Percentiles rank a stretch among this genome's conserved stretches.
Evolutionary conservation across 2,329 filamentous ascomycete genomes (phyloP).

Genomic region (Colletotrichum falcatum): DNA sequence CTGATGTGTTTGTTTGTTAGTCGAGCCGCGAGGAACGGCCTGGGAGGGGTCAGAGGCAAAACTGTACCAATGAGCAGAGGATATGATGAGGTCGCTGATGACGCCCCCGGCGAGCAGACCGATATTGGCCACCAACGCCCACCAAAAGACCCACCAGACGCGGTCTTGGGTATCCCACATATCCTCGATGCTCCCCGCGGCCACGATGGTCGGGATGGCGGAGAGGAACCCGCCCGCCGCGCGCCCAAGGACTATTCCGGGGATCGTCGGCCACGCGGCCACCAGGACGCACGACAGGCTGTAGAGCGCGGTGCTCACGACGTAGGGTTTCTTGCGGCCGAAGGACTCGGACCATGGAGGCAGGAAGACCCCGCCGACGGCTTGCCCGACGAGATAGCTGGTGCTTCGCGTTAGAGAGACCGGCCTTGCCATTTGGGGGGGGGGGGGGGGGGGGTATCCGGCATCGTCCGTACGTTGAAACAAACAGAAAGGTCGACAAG

Average conservation of each 20-base stretch:
- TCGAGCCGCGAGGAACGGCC: accelerated
- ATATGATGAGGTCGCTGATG: constrained; percentile 5
- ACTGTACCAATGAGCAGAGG: constrained; percentile 1
- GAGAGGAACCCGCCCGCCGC: constrained; percentile 11
- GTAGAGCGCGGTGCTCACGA: constrained; percentile 18
- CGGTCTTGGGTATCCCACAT: constrained; percentile 18
- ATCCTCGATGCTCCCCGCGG: constrained; percentile 28
- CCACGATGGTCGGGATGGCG: constrained; percentile 12
- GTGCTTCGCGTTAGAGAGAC: not conserved
- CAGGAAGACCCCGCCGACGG: constrained; percentile 17
- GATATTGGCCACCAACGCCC: constrained; percentile 20
- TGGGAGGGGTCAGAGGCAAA: not conserved
- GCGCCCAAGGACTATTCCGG: constrained; percentile 17
- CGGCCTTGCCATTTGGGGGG: too few relatives aligned
- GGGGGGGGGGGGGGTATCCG: too few relatives aligned
- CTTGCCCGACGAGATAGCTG: constrained; percentile 29
- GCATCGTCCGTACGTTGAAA: constrained; percentile 6
- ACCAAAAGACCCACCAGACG: constrained; percentile 27
- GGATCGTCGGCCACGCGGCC: not conserved
- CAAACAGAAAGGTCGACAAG: constrained; percentile 13
- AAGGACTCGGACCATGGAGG: constrained; percentile 29
- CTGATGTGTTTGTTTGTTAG: not conserved
- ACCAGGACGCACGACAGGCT: constrained; percentile 20
- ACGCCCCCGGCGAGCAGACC: constrained; percentile 15
- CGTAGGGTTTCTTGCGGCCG: constrained; percentile 29